Conservation (phyloP, 2,329 filamentous ascomycete species). For the Aspergillus unguis region DNA sequence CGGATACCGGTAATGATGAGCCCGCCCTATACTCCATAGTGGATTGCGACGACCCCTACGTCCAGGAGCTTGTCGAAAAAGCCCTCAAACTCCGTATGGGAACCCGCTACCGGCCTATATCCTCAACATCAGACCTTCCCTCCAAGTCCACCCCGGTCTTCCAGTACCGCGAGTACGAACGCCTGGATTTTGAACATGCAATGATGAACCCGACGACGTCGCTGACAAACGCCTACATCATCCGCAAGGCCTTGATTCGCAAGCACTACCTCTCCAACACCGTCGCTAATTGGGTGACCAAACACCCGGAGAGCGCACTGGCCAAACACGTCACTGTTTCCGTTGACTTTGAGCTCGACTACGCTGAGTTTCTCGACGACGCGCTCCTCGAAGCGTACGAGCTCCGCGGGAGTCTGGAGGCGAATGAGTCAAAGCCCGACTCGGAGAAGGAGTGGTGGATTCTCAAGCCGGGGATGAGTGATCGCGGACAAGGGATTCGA, state of each 20-base stretch:
- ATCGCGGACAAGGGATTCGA: constrained; percentile 87
- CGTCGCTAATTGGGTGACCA: constrained; percentile 78
- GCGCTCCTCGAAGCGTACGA: constrained; percentile 88
- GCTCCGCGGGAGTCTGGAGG: constrained; percentile 70
- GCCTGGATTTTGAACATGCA: constrained; percentile 76
- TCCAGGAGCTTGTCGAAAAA: constrained; percentile 76
- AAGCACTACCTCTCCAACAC: constrained; percentile 92
- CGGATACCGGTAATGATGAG: constrained; percentile 26
- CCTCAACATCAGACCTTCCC: constrained; percentile 48
- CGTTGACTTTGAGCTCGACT: constrained; percentile 91
- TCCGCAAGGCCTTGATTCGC: constrained; percentile 91
- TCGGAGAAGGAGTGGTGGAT: constrained; percentile 85
- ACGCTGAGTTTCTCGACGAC: constrained; percentile 93
- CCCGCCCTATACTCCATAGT: constrained; percentile 66
- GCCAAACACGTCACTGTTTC: constrained; percentile 68
- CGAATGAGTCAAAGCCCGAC: constrained; percentile 65
- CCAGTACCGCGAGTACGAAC: constrained; percentile 83
- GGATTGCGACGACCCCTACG: constrained; percentile 82
- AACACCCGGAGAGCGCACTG: constrained; percentile 71
- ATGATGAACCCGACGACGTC: constrained; percentile 59
- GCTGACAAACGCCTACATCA: constrained; percentile 85
- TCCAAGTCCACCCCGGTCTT: constrained; percentile 54
- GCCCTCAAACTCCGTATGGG: constrained; percentile 66
- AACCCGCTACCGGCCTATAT: constrained; percentile 54
- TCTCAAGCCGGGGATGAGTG: constrained; percentile 95